Percentiles rank a stretch among this genome's conserved stretches.
Conservation (phyloP, 352 stramenopile genomes). For the Pythium phragmiticola region DNA sequence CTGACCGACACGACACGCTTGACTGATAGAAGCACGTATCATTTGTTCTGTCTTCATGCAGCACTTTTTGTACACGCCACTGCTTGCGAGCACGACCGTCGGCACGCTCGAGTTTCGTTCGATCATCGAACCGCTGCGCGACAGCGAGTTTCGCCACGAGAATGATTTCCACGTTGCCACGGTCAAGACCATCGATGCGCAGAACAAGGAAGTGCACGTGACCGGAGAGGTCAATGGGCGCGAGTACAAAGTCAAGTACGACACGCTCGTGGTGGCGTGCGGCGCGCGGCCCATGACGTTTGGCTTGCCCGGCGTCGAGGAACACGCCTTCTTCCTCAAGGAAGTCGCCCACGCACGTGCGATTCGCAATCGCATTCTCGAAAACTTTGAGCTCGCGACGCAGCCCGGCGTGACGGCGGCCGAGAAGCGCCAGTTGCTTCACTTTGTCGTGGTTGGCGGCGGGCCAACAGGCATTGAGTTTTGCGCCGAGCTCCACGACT, state of each 20-base stretch:
- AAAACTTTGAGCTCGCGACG: conserved; percentile 95
- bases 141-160: conserved; percentile 68
- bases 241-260: conserved; percentile 89
- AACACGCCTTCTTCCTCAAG: conserved; percentile 97
- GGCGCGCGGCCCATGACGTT: conserved; percentile 96
- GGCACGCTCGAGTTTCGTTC: conserved; percentile 96
- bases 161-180: conserved; percentile 73
- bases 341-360: conserved; percentile 93
- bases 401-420: conserved; percentile 77
- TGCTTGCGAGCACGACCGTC: conserved; percentile 94
- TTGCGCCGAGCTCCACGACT: conserved; percentile 94
- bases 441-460: conserved; percentile 97
- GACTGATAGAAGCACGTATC: not conserved
- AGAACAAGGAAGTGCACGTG: conserved; percentile 74
- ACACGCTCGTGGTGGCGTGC: conserved; percentile 92
- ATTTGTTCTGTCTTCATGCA: conserved; percentile 26
- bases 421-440: conserved; percentile 91
- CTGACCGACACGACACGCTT: not conserved
- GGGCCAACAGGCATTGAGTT: conserved; percentile 96
- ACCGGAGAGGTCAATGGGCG: conserved; percentile 54
- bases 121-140: conserved; percentile 96
- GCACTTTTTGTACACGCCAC: conserved; percentile 98
- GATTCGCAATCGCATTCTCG: conserved; percentile 75
- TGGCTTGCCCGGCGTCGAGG: conserved; percentile 83
- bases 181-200: conserved; percentile 74